Base-by-base conservation (phyloP, 1,284 basidiomycete species). In the Ganoderma sinense region DNA sequence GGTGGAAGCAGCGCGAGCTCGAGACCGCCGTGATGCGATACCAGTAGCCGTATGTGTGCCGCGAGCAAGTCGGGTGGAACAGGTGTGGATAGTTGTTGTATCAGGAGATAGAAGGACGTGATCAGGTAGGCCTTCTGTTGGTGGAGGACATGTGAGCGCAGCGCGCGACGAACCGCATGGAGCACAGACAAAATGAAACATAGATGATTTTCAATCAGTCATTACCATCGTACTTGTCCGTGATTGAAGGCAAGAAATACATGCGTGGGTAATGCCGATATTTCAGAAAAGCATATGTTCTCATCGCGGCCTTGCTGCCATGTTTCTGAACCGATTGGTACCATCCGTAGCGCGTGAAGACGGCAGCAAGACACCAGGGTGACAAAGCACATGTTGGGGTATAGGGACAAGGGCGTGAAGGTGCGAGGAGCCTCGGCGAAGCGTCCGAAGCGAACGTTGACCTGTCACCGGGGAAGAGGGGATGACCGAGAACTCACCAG, bases 81-180 rank as follows among this genome's bases (percentile, higher is more conserved):
- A 53, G 78, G 75, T 36, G 72, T 70, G 60, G 76, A 71, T n/a
- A 74, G 78, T 18, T 71, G 72, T 73, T 82, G 80, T 60, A 85
- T 83, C 58, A 88, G 74, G 39, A 80, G 78, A 62, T 85, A 83
- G 63, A 92, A 77, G 48, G 86, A 88, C 41, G 80, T 81, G 66
- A 88, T 79, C 53, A 91, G 82, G 79, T 91, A 92, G 43, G 76
- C 73, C 78, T 84, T 85, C 87, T 87, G 75, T 68, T 43, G 26
- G 51, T 23, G 60, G n/a, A 63, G 36, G 29, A 40, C 64, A 61
- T 69, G 68, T 66, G 67, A 61, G 66, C 67, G 29, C 45, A 29
- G 33, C 67, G 66, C 41, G 66, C 63, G 60, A 59, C 16, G 43
- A 62, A 45, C 29, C 72, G 68, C 68, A 62, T 67, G 66, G 65